A percentile compares a stretch with the other conserved stretches of the same genome.
These are phyloP conservation scores for Xylaria curta DNA, from an alignment of 495 filamentous ascomycete species.

Conservation along the genomic window DNA sequence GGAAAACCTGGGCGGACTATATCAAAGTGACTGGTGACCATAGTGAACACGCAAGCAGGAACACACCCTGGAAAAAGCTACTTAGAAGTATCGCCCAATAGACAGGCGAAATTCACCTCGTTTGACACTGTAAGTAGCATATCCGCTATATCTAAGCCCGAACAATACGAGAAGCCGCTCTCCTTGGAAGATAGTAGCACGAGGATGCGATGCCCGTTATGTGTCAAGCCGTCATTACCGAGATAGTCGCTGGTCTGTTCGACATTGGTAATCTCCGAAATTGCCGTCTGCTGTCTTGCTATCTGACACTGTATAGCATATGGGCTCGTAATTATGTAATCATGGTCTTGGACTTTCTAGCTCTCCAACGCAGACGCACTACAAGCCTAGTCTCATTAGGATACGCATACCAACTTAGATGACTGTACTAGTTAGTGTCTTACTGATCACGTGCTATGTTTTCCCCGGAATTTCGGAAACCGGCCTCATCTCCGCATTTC, in stretches of 20 bases:
- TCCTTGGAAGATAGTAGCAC: background rate
- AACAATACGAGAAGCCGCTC: background rate
- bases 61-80: background rate
- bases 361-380: background rate
- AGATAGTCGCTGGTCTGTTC: background rate
- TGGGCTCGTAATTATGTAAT: background rate
- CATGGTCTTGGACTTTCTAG: background rate
- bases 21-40: background rate
- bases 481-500: conserved; percentile 7
- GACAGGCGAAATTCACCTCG: background rate
- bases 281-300: background rate
- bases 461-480: background rate
- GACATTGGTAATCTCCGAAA: background rate
- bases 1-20: background rate
- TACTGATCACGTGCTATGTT: background rate
- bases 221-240: background rate
- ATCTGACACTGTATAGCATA: background rate
- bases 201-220: background rate
- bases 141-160: background rate
- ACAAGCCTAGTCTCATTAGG: background rate
- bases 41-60: background rate
- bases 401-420: background rate
- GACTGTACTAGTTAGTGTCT: background rate
- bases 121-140: background rate
- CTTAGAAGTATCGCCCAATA: background rate